Percentiles rank a stretch among this genome's conserved stretches.
These are phyloP conservation scores for Diaporthe citrichinensis DNA, from an alignment of 2,329 filamentous ascomycete genomes.

Conservation along the genomic window DNA sequence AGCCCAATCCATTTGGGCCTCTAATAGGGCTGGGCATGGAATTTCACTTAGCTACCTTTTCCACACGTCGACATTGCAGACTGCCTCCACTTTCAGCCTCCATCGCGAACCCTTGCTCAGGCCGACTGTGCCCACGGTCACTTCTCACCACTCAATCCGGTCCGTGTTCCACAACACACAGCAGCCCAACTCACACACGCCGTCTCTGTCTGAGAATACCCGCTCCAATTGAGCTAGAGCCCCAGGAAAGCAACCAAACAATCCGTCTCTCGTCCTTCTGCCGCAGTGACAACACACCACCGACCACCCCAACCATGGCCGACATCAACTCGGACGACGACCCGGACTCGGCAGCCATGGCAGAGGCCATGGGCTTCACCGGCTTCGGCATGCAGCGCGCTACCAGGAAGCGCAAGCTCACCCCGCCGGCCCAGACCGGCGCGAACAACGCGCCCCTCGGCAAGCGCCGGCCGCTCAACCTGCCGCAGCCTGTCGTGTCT, in stretches of 20 bases:
- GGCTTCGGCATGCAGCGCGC: conserved; percentile 73
- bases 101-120: not conserved
- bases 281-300: too few species aligned
- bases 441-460: conserved; percentile 57
- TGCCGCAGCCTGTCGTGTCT: conserved; percentile 39
- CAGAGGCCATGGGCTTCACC: conserved; percentile 80
- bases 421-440: conserved; percentile 64
- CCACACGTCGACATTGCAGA: not conserved
- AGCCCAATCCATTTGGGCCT: not conserved
- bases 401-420: conserved; percentile 78
- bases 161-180: not conserved
- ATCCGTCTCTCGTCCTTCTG: too few species aligned
- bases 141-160: not conserved
- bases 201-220: too few species aligned
- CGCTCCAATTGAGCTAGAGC: not conserved
- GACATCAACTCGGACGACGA: conserved; percentile 40
- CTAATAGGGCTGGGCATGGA: not conserved
- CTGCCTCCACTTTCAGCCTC: conserved; percentile 29
- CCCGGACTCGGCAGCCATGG: conserved; percentile 67
- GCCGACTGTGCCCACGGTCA: not conserved
- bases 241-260: not conserved
- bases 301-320: conserved; percentile 28
- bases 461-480: conserved; percentile 48
- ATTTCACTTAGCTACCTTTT: not conserved
- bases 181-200: not conserved